Evolutionary conservation across 163 green algal genomes (phyloP), one percentile per base, ranked within the genome.

Genomic region (Volvox carteri): DNA sequence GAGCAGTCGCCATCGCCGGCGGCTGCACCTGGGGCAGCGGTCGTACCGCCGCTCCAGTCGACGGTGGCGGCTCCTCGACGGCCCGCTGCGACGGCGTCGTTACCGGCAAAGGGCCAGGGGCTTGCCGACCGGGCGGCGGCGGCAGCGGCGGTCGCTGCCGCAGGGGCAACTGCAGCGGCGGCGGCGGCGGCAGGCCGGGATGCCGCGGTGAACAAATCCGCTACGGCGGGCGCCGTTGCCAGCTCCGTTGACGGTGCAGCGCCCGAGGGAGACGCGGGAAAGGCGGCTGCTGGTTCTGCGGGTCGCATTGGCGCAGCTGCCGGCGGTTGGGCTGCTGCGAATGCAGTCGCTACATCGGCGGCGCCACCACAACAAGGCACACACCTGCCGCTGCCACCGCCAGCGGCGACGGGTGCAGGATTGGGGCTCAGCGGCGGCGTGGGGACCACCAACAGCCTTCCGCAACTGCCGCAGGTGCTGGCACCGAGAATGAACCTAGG

Each of bases 391-490:
- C 6, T 25, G 54, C 54, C 21, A 54, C 37, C 37, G 39, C 19
- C 77, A 37, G 19, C 4, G 33, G 25, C 76, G 30, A 6, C n/a
- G 18, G n/a, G n/a, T n/a, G n/a, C n/a, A 14, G 33, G 39, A 1
- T 35, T 39, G 33, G 62, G 33, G 67, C 33, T 48, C 0, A 44
- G 73, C 73, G 44, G 42, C n/a, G 25, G 73, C 25, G 25, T 14
- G 8, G 80, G 56, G 41, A 39, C 42, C 81, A 42, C 41, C 28
- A 72, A 60, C 44, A 65, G 58, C 44, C 23, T 86, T 37, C 81
- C 81, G 19, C 81, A 87, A 35, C 81, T 87, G 81, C 81, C 81
- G 0, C 65, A 79, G 65, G 46, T 46, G 28, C 62, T 87, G 9
- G 65, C 81, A 1, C 81, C 81, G 19, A 44, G 81, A 6, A 70